Conservation (phyloP, 257 asterid species). For the Capsicum pubescens region DNA sequence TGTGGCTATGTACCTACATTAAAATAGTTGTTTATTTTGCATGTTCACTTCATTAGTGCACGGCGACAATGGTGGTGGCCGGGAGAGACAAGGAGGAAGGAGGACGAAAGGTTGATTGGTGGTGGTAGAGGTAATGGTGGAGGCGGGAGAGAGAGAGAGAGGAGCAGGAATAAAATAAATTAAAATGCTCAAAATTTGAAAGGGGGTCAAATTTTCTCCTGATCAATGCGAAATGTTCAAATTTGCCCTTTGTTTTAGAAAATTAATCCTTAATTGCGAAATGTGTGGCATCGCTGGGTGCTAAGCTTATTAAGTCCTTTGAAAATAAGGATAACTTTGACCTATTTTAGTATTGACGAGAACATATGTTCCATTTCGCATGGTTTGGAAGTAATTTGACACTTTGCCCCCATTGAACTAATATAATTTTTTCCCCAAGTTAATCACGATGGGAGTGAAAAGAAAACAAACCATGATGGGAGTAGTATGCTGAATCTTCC, state of each 20-base stretch:
- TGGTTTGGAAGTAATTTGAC: neutral
- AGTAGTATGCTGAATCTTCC: slow-evolving; percentile 13
- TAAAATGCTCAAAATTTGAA: too few species aligned
- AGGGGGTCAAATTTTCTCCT: too few species aligned
- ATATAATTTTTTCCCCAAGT: neutral
- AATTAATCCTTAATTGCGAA: neutral
- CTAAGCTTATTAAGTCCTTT: neutral
- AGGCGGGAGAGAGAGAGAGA: neutral
- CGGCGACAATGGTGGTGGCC: neutral
- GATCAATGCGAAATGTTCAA: too few species aligned
- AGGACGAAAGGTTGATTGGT: neutral
- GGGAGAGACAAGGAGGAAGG: neutral
- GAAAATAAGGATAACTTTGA: neutral
- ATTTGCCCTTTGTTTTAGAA: too few species aligned
- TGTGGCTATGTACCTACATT: neutral
- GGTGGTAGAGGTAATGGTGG: too few species aligned
- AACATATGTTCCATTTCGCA: neutral
- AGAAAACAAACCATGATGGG: neutral
- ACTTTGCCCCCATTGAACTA: neutral
- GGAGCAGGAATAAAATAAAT: too few species aligned
- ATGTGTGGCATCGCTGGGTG: too few species aligned
- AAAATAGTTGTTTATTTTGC: neutral
- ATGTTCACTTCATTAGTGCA: neutral
- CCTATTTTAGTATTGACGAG: neutral
- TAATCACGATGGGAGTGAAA: slow-evolving; percentile 28